Evolutionary conservation across 345 rosid species (phyloP).

Genomic region (Ricinus communis): DNA sequence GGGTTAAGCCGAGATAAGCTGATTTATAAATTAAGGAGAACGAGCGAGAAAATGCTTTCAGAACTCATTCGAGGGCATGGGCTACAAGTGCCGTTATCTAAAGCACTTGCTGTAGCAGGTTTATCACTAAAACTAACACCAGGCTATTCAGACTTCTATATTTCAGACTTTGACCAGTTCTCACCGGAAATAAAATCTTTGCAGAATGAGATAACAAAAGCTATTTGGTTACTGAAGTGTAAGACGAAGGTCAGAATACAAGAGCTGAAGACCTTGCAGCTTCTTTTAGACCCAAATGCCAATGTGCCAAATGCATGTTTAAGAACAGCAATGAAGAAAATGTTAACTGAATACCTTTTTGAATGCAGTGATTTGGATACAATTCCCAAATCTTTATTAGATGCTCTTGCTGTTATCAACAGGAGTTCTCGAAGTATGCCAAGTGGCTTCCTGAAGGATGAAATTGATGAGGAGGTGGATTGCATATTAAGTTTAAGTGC

Average conservation of each 20-base stretch:
- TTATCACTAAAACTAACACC: constrained; percentile 50
- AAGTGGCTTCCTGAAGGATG: constrained; percentile 38
- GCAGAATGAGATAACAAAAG: constrained; percentile 74
- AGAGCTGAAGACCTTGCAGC: constrained; percentile 56
- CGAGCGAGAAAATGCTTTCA: constrained; percentile 55
- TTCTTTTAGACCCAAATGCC: constrained; percentile 51
- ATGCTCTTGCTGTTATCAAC: constrained; percentile 66
- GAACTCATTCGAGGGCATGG: constrained; percentile 42
- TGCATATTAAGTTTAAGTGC: constrained; percentile 73
- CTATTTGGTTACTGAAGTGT: constrained; percentile 46
- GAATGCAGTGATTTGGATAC: constrained; percentile 64
- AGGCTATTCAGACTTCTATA: constrained; percentile 32
- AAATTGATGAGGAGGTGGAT: constrained; percentile 63
- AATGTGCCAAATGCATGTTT: constrained; percentile 43
- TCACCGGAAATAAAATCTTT: constrained; percentile 51
- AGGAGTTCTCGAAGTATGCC: constrained; percentile 33
- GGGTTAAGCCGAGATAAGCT: constrained; percentile 40
- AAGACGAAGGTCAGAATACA: constrained; percentile 41
- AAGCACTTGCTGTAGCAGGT: constrained; percentile 64
- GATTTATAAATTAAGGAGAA: constrained; percentile 43
- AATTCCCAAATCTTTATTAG: constrained; percentile 55
- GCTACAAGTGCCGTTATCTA: constrained; percentile 62
- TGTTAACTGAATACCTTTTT: constrained; percentile 66
- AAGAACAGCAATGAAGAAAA: constrained; percentile 51
- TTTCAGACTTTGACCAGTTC: constrained; percentile 41